Evolutionary conservation across 2,329 filamentous ascomycete species (phyloP).

Genomic region (Salinomyces thailandicus): DNA sequence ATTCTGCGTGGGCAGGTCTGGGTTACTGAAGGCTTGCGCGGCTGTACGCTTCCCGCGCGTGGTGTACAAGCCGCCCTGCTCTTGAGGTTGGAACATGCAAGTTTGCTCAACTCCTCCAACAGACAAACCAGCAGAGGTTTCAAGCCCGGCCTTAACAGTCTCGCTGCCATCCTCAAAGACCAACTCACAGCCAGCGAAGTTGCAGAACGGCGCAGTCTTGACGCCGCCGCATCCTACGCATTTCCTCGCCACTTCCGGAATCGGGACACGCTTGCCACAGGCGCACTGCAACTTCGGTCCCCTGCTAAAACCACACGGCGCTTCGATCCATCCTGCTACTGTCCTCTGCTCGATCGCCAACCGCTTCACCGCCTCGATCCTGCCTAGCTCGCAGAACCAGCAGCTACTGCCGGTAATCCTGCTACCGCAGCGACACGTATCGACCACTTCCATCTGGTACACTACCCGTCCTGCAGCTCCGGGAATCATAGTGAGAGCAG

Average conservation of each 20-base stretch:
- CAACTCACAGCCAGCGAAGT: neutral
- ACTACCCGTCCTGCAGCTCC: neutral
- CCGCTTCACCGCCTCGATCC: neutral
- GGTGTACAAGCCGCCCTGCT: neutral
- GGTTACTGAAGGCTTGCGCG: neutral
- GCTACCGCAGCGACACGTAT: neutral
- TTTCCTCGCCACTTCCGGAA: neutral
- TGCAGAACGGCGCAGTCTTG: neutral
- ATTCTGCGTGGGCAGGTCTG: too few species aligned
- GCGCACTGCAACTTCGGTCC: neutral
- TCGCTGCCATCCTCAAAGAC: neutral
- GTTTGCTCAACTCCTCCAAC: neutral
- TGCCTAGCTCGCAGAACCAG: neutral
- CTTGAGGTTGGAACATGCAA: neutral
- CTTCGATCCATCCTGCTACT: neutral
- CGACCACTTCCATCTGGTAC: neutral
- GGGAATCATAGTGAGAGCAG: neutral
- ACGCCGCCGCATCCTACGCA: constrained; percentile 1
- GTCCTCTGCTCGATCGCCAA: neutral
- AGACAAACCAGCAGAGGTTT: neutral
- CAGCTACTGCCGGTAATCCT: neutral
- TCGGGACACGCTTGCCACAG: neutral
- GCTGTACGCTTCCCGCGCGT: neutral
- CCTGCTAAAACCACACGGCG: neutral
- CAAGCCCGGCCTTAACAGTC: neutral